Base-by-base conservation (phyloP, 2,329 filamentous ascomycete species). In the Aspergillaceae sp. region DNA sequence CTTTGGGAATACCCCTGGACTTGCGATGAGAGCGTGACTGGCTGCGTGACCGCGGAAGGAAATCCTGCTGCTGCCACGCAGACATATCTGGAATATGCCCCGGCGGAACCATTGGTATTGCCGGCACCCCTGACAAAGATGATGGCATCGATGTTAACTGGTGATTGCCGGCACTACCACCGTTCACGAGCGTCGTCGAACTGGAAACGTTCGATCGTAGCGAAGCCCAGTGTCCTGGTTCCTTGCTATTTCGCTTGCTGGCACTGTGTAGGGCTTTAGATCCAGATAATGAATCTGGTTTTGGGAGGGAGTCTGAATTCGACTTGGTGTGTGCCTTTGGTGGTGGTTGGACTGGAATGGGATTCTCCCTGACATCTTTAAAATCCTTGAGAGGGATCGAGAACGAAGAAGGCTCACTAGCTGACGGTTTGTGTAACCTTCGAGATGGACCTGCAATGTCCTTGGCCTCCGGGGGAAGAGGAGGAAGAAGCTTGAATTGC, bases 51-150 rank as follows among this genome's bases (percentile, higher is more conserved):
- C 54, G 47, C 32, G 59, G 60, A 6, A 64, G 62, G 40, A 59
- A 63, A 48, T 69, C 68, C 6, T 57, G 52, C 47, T 72, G 69
- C 46, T 66, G 60, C 29, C 48, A 58, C 33, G 67, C 54, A 10
- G 66, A 59, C 1, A 67, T 27, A 9, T 63, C 59, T 1, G 66
- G 65, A 48, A 73, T 60, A 48, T 71, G 71, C 7, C 57, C 19
- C 19, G 19, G 65, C 5, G 71, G 71, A 48, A 73, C 73, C 51
- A 73, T 73, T 4, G 71, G 73, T 47, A 56, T 64, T 51, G 73
- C 71, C 7, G 67, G 66, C 26, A 63, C 48, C 3, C 61, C 53
- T 0, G 67, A 65, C 3, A 68, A 62, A 7, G 45, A 48, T 7
- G 56, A 56, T 2, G 43, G 26, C 33, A n/a, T 29, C 29, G 34